Base-by-base conservation (phyloP, 2,329 filamentous ascomycete species). In the Botryotinia convoluta region DNA sequence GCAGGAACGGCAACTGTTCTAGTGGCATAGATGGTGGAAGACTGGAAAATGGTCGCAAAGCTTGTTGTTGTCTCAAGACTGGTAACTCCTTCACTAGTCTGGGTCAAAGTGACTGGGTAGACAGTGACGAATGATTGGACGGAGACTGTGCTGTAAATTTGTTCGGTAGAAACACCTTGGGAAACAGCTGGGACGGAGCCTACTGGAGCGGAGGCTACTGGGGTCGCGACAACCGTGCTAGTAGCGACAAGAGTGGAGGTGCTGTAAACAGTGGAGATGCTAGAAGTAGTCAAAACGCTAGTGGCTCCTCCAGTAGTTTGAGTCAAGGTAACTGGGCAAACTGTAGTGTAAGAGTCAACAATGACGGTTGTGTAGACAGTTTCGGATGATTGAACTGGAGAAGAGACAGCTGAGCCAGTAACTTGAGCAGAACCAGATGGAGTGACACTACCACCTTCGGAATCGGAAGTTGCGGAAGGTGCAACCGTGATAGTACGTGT, bases 271-370 rank as follows among this genome's bases (percentile, higher is more conserved):
- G 64, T 67, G 10, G 64, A 67, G 4, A 67, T 29, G 26, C 22
- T 67, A 3, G 64, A 39, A 1, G 32, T 29, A 18, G 64, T 67
- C 8, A 51, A 16, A 67, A 54, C 32, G 8, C 35, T 67, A 1
- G 64, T 67, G 5, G 35, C 3, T 54, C 64, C 45, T 54, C 42
- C 42, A 32, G 9, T 67, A 1, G 64, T 54, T n/a, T 67, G 64
- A 26, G 64, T 67, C 29, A 67, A 18, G 1, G 64, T 67, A 29
- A 67, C 64, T 39, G 64, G 64, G 45, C 64, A 67, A 7, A 67
- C 10, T 29, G 64, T 68, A 1, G 64, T 68, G 26, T 68, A 68
- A 14, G 48, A 54, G 7, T 68, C 64, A 10, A 68, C 64, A 4
- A 54, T 29, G 4, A 67, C 45, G 20, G 64, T 67, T 8, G 64